A percentile compares a stretch with the other conserved stretches of the same genome.
These are phyloP conservation scores for Vitis hybrid DNA, from an alignment of 177 flowering plant species.

Conservation along the genomic window DNA sequence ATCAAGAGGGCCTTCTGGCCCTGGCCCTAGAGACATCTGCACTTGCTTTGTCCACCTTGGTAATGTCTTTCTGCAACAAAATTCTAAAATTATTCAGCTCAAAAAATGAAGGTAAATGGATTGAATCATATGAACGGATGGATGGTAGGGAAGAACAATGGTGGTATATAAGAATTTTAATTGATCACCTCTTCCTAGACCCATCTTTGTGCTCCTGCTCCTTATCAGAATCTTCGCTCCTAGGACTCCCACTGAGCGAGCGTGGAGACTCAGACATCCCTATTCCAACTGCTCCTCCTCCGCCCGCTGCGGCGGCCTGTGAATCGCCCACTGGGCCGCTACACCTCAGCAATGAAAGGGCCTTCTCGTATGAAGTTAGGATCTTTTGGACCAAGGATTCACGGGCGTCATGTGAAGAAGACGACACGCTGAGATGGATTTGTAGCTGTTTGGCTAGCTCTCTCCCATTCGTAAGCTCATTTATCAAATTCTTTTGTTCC, in stretches of 20 bases:
- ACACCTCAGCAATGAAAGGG: conserved; percentile 28
- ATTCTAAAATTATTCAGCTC: background rate
- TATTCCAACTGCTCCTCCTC: background rate
- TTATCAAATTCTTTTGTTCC: conserved; percentile 42
- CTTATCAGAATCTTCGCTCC: conserved; percentile 46
- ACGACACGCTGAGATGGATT: conserved; percentile 25
- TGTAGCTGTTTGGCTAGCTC: conserved; percentile 55
- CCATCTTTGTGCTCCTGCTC: conserved; percentile 23
- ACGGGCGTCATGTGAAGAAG: conserved; percentile 27
- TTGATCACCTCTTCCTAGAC: conserved; percentile 32
- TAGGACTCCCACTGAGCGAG: conserved; percentile 33
- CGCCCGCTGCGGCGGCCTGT: background rate
- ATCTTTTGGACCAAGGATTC: conserved; percentile 34
- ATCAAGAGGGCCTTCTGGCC: conserved; percentile 40
- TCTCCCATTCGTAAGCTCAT: conserved; percentile 55
- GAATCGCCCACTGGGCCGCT: background rate
- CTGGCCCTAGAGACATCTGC: conserved; percentile 29
- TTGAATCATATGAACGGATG: no score
- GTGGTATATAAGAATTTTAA: background rate
- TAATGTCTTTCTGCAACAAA: conserved; percentile 26
- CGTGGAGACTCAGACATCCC: conserved; percentile 31
- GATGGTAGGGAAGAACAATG: background rate
- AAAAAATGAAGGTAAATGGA: background rate
- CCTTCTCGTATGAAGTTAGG: conserved; percentile 35
- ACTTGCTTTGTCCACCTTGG: conserved; percentile 39